Conservation (phyloP, 2,329 filamentous ascomycete genomes). For the Penicillium sp. region DNA sequence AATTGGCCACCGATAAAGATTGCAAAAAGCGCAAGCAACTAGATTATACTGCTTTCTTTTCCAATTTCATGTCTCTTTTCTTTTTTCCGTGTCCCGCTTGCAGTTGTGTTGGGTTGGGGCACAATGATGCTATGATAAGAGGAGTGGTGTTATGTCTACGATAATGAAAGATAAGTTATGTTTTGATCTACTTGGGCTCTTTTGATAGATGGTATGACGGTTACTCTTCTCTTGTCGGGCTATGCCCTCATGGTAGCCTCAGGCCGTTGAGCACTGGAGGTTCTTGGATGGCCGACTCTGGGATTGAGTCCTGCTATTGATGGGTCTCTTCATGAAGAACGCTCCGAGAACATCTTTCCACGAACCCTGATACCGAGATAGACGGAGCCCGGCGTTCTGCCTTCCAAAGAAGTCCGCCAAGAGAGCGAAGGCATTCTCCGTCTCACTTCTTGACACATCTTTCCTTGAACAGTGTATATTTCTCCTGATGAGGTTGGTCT, state of each 20-base stretch:
- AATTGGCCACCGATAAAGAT: slow-evolving; percentile 5
- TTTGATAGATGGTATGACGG: neutral
- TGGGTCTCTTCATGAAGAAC: neutral
- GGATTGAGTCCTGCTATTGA: neutral
- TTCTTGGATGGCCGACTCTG: neutral
- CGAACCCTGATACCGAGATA: no score
- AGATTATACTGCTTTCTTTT: slow-evolving; percentile 6
- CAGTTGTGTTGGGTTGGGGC: slow-evolving; percentile 4
- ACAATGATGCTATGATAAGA: slow-evolving; percentile 23
- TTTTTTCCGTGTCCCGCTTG: slow-evolving; percentile 5
- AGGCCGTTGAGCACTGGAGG: neutral
- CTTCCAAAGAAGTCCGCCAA: neutral
- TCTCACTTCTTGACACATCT: neutral
- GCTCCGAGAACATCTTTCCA: neutral
- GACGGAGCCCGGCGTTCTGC: neutral
- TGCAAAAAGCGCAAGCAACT: slow-evolving; percentile 8
- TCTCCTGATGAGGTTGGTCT: neutral
- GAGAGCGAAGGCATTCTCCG: neutral
- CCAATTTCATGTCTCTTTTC: slow-evolving; percentile 7
- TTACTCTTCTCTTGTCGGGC: neutral
- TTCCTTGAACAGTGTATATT: neutral
- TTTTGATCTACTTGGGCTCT: neutral
- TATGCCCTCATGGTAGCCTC: neutral
- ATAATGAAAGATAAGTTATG: slow-evolving; percentile 21
- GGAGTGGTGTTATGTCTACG: slow-evolving; percentile 19